phyloP scores from a whole-genome alignment of 805 yeast genomes.

The Suhomyces emberorum region DNA sequence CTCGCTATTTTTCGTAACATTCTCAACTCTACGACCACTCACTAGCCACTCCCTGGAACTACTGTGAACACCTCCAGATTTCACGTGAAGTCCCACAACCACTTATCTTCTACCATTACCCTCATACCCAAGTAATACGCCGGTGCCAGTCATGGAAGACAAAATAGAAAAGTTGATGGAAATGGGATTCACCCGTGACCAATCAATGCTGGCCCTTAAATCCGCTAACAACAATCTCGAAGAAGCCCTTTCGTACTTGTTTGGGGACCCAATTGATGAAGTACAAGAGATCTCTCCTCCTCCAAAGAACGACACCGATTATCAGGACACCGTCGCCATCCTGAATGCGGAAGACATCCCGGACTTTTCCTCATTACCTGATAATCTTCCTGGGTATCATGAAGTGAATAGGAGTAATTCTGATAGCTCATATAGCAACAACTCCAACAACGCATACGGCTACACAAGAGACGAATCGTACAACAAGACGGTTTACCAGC shows the following conservation, averaged over 20 bases:
- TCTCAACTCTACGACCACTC: no score
- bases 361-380: slow-evolving; percentile 11
- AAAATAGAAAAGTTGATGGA: slow-evolving; percentile 20
- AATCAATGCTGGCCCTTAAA: slow-evolving; percentile 37
- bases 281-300: background rate
- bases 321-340: slow-evolving; percentile 21
- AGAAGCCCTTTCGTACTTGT: slow-evolving; percentile 34
- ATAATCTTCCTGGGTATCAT: slow-evolving; percentile 2
- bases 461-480: background rate
- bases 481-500: slow-evolving; percentile 1
- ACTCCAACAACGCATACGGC: background rate
- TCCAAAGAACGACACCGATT: background rate
- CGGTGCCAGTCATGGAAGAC: slow-evolving; percentile 2
- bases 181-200: slow-evolving; percentile 40
- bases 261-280: slow-evolving; percentile 24
- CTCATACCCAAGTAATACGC: no score
- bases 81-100: no score
- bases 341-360: slow-evolving; percentile 33
- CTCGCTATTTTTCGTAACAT: no score
- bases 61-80: no score
- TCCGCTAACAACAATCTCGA: slow-evolving; percentile 27
- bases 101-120: no score
- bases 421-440: background rate
- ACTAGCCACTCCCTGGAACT: no score
- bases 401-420: background rate